Percentiles rank a stretch among this genome's conserved stretches.
Conservation (phyloP, 202 grass and related monocot species). For the Hordeum pubiflorum region DNA sequence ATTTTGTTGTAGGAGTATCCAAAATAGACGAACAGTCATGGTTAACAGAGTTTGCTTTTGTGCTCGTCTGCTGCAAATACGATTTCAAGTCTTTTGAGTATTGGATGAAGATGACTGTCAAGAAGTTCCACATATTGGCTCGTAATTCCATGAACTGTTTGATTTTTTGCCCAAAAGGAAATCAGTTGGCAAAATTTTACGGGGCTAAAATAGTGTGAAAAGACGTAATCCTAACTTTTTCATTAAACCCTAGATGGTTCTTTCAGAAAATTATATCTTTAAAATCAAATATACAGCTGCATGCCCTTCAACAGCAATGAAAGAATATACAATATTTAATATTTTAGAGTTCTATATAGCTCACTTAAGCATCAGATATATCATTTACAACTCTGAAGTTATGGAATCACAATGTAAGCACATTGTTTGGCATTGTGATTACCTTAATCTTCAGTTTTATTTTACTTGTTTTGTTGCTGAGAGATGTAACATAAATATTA, state of each 20-base stretch:
- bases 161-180: conserved; percentile 39
- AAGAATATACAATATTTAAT: background rate
- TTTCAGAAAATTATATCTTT: background rate
- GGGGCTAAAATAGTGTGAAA: background rate
- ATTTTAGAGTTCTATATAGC: background rate
- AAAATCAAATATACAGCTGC: background rate
- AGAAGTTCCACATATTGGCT: conserved; percentile 63
- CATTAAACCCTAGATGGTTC: background rate
- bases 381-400: background rate
- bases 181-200: conserved; percentile 12
- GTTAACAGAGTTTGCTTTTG: conserved; percentile 42
- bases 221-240: background rate
- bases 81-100: conserved; percentile 58
- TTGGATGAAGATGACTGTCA: conserved; percentile 70
- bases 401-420: background rate
- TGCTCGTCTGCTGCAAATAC: conserved; percentile 42
- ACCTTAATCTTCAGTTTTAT: background rate
- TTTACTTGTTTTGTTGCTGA: background rate
- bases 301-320: background rate
- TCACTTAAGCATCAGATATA: background rate
- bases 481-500: background rate
- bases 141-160: conserved; percentile 64
- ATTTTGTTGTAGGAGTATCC: conserved; percentile 32
- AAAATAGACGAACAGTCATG: conserved; percentile 56
- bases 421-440: background rate